Evolutionary conservation across 2,329 filamentous ascomycete species (phyloP).

Genomic region (Monilinia aucupariae): DNA sequence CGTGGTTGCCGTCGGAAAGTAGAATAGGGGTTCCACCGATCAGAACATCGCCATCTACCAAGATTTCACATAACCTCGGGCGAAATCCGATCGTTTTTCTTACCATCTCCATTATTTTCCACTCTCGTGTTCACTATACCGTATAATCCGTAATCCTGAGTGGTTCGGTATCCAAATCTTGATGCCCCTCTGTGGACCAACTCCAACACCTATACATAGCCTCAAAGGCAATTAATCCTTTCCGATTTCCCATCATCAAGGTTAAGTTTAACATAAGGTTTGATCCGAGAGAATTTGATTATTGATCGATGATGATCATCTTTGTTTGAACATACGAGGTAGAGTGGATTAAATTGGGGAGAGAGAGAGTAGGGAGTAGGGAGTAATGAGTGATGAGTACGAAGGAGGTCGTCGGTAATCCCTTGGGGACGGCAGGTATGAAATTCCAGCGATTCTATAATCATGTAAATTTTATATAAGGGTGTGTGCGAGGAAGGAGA

Average conservation of each 20-base stretch:
- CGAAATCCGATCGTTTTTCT: background rate
- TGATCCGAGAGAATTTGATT: constrained; percentile 1
- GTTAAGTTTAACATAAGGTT: background rate
- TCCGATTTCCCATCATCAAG: background rate
- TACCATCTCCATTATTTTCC: constrained; percentile 4
- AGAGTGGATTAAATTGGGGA: constrained; percentile 1
- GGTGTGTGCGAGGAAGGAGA: too few species aligned
- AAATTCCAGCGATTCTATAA: background rate
- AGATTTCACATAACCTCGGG: constrained; percentile 4
- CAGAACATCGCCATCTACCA: background rate
- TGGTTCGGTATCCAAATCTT: too few species aligned
- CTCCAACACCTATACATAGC: background rate
- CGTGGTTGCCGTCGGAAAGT: too few species aligned
- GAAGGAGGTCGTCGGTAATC: background rate
- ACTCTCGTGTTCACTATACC: constrained; percentile 6
- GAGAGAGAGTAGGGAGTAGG: background rate
- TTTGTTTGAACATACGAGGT: background rate
- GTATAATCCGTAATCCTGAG: too few species aligned
- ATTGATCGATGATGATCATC: background rate
- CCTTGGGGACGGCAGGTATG: background rate
- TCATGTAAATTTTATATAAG: background rate
- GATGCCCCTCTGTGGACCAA: constrained; percentile 10
- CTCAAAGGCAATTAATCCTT: background rate
- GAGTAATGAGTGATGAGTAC: too few species aligned
- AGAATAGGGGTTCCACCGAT: constrained; percentile 7